Evolutionary conservation across 768 basidiomycete species (phyloP), one percentile per base, ranked within the genome.

Genomic region (Russula sp.): DNA sequence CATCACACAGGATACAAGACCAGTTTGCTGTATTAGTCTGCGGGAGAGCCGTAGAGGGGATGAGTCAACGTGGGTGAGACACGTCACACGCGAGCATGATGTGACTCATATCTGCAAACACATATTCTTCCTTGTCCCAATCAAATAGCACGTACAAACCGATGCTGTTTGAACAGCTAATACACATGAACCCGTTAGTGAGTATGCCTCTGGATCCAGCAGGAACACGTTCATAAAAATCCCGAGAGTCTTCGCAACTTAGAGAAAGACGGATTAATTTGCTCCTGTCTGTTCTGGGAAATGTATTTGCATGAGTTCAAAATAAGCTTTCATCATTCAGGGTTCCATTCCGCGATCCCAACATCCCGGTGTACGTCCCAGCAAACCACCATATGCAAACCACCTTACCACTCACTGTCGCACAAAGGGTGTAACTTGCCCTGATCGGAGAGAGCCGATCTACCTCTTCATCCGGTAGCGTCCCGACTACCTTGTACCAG

Each of bases 361-460:
- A 73, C 71, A 56, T 89, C 84, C 3, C 79, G 78, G 57, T 83
- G 82, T 16, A 89, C 83, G 63, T 90, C 87, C 88, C 88, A 89
- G 68, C 88, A 89, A 18, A 89, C n/a, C n/a, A n/a, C n/a, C n/a
- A n/a, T n/a, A n/a, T n/a, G n/a, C n/a, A n/a, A n/a, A n/a, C 83
- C 22, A 90, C 86, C 69, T 85, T 86, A 5, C 88, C 88, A 54
- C 82, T 84, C 75, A 88, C 88, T 0, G 88, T 89, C 1, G 87
- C 85, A 69, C 87, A 90, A n/a, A 90, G 81, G 4, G 83, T 88
- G 69, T 89, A 89, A 42, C 82, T 85, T 6, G 86, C 86, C 1
- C 87, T 89, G 68, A 90, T 88, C 20, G 88, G 87, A 2, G 87
- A 87, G 6, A 90, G 75, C 88, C 87, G 89, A 66, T 89, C 88